Base-by-base conservation (phyloP, 2,329 filamentous ascomycete genomes). In the Colletotrichum camelliae region DNA sequence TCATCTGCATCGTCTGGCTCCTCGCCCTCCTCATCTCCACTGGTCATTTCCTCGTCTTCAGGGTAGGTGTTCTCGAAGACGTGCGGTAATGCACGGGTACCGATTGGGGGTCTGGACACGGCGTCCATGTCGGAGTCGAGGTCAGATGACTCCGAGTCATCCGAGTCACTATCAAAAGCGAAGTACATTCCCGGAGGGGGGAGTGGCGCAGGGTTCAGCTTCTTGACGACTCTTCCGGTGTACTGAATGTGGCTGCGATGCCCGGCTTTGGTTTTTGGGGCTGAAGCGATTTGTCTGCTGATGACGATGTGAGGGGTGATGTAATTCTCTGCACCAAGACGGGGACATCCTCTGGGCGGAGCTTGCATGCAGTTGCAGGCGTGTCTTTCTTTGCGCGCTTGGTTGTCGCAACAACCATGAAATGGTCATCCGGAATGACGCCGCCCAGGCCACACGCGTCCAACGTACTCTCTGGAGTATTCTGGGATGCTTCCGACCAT, bases 361-460 rank as follows among this genome's bases (percentile, higher is more conserved):
- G 80, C 13, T n/a, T 77, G 6, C 78, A 70, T 1, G 67, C 31
- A 13, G 21, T 61, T 24, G 64, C 16, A 1, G 21, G 48, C 21
- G 35, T 2, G 31, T 84, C 80, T 15, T 79, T 77, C 31, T 83
- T 87, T 0, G 85, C 82, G 18, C 89, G 85, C 55, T 83, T 86
- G 0, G 90, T 91, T 4, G 86, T 86, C 4, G 93, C 91, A 4
- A 88, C 84, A 1, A 93, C 84, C 55, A 88, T 85, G 75, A 93
- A 93, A 77, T 93, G 91, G 77, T 93, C 92, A n/a, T 93, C 91
- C 0, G 92, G 91, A 31, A 88, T 83, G 0, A 92, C 88, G 16
- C 91, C 91, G 7, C 90, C 91, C 0, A 93, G 81, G 1, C 92
- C 92, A 61, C 88, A 92, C 0, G 90, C 89, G 74, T 92, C 89